phyloP scores from a whole-genome alignment of 257 asterid genomes.

The Gardenia jasminoides region DNA sequence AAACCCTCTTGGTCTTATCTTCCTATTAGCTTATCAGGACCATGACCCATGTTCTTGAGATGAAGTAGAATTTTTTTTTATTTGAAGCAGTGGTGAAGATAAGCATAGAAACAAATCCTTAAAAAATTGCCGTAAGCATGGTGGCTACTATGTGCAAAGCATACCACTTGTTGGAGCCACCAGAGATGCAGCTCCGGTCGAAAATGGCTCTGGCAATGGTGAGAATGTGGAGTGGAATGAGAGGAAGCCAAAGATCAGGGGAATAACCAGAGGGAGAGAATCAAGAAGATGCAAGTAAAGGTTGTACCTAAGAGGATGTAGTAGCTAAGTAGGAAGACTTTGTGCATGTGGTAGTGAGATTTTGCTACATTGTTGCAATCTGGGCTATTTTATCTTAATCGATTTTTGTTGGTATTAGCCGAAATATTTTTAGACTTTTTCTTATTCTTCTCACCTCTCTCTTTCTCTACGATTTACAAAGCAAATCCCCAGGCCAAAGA shows the following conservation, averaged over 20 bases:
- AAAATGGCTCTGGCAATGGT: slow-evolving; percentile 60
- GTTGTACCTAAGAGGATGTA: slow-evolving; percentile 68
- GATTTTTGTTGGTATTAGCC: too few relatives aligned
- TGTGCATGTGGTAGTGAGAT: slow-evolving; percentile 44
- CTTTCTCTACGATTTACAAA: too few relatives aligned
- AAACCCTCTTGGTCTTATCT: slow-evolving; percentile 38
- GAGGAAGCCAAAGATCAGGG: slow-evolving; percentile 52
- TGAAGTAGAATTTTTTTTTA: neutral
- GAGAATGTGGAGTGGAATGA: slow-evolving; percentile 70
- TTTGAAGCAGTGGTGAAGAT: slow-evolving; percentile 30
- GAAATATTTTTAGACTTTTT: too few relatives aligned
- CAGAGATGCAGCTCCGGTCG: slow-evolving; percentile 38
- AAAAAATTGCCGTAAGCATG: slow-evolving; percentile 39
- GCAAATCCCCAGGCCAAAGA: too few relatives aligned
- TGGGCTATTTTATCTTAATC: slow-evolving; percentile 15
- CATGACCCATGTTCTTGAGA: neutral
- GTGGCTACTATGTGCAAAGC: slow-evolving; percentile 41
- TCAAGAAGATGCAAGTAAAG: slow-evolving; percentile 69
- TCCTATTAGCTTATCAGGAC: slow-evolving; percentile 86
- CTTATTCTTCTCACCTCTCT: too few relatives aligned
- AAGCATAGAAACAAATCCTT: slow-evolving; percentile 39
- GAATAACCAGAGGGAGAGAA: slow-evolving; percentile 64
- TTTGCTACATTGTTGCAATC: slow-evolving; percentile 11
- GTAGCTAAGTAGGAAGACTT: slow-evolving; percentile 47
- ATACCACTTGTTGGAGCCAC: slow-evolving; percentile 23